Evolutionary conservation across 352 stramenopile genomes (phyloP).

Genomic region (Phytopythium delawarense): DNA sequence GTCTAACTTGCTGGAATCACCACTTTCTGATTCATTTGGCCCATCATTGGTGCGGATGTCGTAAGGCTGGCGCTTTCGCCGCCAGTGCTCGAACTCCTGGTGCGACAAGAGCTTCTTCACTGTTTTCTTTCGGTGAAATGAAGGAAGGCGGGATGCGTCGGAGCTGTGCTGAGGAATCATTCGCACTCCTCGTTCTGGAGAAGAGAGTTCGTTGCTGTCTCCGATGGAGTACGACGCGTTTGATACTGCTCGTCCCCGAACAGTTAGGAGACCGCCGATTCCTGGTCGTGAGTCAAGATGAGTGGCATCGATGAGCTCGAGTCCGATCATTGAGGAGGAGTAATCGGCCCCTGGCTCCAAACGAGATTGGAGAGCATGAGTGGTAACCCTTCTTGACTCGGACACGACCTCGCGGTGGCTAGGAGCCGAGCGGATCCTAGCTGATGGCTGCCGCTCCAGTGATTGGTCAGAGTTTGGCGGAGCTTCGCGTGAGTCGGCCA

Average conservation of each 20-base stretch:
- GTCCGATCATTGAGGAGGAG: neutral
- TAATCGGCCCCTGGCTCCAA: neutral
- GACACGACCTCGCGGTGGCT: neutral
- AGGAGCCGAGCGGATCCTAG: neutral
- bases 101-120: slow-evolving; percentile 35
- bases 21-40: neutral
- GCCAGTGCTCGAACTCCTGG: slow-evolving; percentile 19
- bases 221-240: neutral
- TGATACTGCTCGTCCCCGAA: slow-evolving; percentile 4
- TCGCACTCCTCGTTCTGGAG: neutral
- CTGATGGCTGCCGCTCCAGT: neutral
- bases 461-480: neutral
- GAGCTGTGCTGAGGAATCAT: neutral
- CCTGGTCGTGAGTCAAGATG: neutral
- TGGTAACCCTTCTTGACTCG: neutral
- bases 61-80: neutral
- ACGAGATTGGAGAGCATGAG: neutral
- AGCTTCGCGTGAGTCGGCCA: neutral
- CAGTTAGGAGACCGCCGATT: neutral
- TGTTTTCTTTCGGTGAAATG: slow-evolving; percentile 27
- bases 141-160: neutral
- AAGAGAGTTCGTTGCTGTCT: neutral
- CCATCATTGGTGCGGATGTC: neutral
- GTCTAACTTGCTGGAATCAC: neutral
- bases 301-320: neutral